phyloP scores from a whole-genome alignment of 2,329 filamentous ascomycete species.

The Cladosporium oxysporum region DNA sequence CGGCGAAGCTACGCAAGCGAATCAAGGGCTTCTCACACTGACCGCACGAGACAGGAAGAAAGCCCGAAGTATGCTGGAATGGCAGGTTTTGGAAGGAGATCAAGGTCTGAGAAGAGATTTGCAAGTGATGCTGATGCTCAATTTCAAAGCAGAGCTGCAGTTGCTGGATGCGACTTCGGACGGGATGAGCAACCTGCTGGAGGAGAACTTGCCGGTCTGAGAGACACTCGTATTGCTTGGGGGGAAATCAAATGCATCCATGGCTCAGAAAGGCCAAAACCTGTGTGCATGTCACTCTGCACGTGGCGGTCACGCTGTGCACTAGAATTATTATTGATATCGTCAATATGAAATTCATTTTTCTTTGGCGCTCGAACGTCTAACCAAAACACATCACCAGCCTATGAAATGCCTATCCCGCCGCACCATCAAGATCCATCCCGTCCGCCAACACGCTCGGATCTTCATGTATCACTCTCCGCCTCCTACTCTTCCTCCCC shows the following conservation, averaged over 20 bases:
- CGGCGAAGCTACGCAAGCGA: slow-evolving; percentile 31
- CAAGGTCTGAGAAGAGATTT: slow-evolving; percentile 57
- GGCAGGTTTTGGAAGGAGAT: slow-evolving; percentile 12
- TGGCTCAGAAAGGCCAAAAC: background rate
- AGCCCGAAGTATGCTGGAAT: slow-evolving; percentile 55
- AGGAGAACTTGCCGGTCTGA: slow-evolving; percentile 2
- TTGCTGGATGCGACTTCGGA: slow-evolving; percentile 33
- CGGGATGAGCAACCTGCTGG: slow-evolving; percentile 30
- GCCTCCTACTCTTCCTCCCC: slow-evolving; percentile 12
- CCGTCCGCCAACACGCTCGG: slow-evolving; percentile 25
- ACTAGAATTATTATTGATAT: background rate
- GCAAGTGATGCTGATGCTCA: slow-evolving; percentile 72
- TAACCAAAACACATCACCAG: background rate
- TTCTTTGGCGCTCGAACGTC: background rate
- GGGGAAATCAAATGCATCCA: background rate
- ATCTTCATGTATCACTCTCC: slow-evolving; percentile 12
- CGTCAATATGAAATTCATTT: background rate
- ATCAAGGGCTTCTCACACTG: slow-evolving; percentile 52
- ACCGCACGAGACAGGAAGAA: slow-evolving; percentile 59
- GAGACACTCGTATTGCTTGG: background rate
- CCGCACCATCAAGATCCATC: slow-evolving; percentile 29
- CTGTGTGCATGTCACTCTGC: background rate
- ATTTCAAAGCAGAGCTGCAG: slow-evolving; percentile 77
- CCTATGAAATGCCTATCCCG: background rate
- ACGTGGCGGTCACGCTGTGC: background rate